These are phyloP conservation scores for Kalanchoe fedtschenkoi DNA, from an alignment of 164 flowering plant species.

Conservation along the genomic window DNA sequence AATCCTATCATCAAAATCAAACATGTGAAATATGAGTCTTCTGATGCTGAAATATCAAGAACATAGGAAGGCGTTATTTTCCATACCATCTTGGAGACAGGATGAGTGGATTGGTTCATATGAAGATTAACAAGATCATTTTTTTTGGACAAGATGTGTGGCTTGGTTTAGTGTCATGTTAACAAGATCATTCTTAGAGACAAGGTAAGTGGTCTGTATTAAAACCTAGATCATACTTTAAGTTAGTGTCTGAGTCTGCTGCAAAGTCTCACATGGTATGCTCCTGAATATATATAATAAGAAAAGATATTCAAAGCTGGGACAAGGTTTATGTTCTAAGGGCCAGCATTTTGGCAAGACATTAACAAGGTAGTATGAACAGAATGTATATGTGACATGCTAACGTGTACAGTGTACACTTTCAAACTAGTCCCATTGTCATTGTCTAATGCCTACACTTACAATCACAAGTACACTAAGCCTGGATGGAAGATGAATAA, in stretches of 20 bases:
- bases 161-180: neutral
- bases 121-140: neutral
- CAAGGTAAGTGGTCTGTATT: neutral
- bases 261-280: neutral
- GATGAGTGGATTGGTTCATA: neutral
- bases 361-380: neutral
- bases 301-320: neutral
- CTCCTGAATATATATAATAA: neutral
- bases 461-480: neutral
- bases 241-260: neutral
- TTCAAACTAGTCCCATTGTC: neutral
- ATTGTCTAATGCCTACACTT: too few species aligned
- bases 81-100: neutral
- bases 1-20: neutral
- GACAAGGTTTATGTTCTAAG: neutral
- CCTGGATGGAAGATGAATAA: neutral
- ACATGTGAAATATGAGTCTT: neutral
- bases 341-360: neutral
- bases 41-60: neutral
- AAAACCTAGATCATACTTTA: neutral
- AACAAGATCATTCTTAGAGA: neutral
- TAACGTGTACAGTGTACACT: neutral
- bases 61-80: neutral
- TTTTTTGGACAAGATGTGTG: neutral
- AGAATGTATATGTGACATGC: neutral